Evolutionary conservation across 352 stramenopile species (phyloP).

Genomic region (Detonula confervacea): DNA sequence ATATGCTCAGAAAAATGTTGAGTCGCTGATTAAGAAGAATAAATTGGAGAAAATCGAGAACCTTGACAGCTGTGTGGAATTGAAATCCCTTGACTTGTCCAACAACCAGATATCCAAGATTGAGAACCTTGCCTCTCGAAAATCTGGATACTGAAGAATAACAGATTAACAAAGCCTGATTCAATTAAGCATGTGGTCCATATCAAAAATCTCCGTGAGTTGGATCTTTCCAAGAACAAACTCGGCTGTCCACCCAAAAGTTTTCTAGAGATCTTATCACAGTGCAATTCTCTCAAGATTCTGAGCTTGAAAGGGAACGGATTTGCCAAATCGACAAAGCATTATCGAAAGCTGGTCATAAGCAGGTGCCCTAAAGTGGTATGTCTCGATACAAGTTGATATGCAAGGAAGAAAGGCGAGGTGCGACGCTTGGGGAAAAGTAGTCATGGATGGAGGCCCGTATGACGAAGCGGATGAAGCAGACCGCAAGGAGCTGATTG

Average conservation of each 20-base stretch:
- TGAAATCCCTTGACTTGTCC: conserved; percentile 93
- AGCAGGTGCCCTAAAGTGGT: conserved; percentile 87
- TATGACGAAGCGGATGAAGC: conserved; percentile 48
- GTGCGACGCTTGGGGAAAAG: conserved; percentile 83
- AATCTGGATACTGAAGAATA: conserved; percentile 90
- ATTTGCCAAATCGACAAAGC: conserved; percentile 89
- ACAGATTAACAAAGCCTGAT: conserved; percentile 86
- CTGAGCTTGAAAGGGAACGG: conserved; percentile 89
- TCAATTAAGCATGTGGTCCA: conserved; percentile 85
- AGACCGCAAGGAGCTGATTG: conserved; percentile 29
- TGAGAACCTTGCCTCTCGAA: conserved; percentile 86
- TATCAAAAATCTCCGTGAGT: conserved; percentile 87
- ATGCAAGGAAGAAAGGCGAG: conserved; percentile 92
- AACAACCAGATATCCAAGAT: conserved; percentile 63
- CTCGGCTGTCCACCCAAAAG: conserved; percentile 84
- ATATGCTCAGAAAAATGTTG: conserved; percentile 87
- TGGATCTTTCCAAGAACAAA: conserved; percentile 93
- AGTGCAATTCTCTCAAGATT: conserved; percentile 80
- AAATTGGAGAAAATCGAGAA: conserved; percentile 86
- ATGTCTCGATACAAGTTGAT: conserved; percentile 93
- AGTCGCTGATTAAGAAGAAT: conserved; percentile 95
- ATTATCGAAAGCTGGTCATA: conserved; percentile 94
- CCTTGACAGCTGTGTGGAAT: conserved; percentile 54
- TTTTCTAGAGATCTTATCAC: conserved; percentile 86
- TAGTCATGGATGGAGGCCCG: conserved; percentile 49